These are phyloP conservation scores for Arachnomyces sp. DNA, from an alignment of 2,329 filamentous ascomycete genomes.

Conservation along the genomic window DNA sequence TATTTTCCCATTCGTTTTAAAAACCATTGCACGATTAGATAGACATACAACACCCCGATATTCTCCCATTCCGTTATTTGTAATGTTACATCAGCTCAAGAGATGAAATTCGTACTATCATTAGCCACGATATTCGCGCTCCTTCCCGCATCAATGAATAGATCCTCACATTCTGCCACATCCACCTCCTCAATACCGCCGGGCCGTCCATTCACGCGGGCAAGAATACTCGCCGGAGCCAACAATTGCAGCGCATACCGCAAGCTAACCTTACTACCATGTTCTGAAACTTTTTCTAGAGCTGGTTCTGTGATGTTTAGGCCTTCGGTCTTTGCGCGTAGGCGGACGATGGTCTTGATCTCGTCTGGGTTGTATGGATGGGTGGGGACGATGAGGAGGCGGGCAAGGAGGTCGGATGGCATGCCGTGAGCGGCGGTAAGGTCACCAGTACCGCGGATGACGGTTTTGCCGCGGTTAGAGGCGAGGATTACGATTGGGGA, in stretches of 20 bases:
- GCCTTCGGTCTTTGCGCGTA: constrained; percentile 74
- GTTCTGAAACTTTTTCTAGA: constrained; percentile 75
- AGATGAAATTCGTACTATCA: constrained; percentile 58
- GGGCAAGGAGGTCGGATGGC: constrained; percentile 84
- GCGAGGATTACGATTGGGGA: constrained; percentile 96
- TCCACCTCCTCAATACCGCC: constrained; percentile 68
- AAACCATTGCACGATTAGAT: too few species aligned
- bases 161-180: constrained; percentile 71
- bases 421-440: constrained; percentile 86
- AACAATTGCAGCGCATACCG: constrained; percentile 89
- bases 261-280: constrained; percentile 82
- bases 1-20: background rate
- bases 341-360: constrained; percentile 84
- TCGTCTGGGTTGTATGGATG: constrained; percentile 81
- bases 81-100: constrained; percentile 32
- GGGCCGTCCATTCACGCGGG: constrained; percentile 69
- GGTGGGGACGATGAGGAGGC: constrained; percentile 92
- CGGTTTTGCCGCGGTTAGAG: constrained; percentile 89
- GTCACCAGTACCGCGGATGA: constrained; percentile 76
- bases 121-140: constrained; percentile 65
- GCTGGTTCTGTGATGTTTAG: constrained; percentile 74
- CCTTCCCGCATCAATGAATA: constrained; percentile 74
- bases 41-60: constrained; percentile 3
- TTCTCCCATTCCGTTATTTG: constrained; percentile 2
- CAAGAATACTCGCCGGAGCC: constrained; percentile 82